Base-by-base conservation (phyloP, 2,329 filamentous ascomycete genomes). In the Cladosporium sp. region DNA sequence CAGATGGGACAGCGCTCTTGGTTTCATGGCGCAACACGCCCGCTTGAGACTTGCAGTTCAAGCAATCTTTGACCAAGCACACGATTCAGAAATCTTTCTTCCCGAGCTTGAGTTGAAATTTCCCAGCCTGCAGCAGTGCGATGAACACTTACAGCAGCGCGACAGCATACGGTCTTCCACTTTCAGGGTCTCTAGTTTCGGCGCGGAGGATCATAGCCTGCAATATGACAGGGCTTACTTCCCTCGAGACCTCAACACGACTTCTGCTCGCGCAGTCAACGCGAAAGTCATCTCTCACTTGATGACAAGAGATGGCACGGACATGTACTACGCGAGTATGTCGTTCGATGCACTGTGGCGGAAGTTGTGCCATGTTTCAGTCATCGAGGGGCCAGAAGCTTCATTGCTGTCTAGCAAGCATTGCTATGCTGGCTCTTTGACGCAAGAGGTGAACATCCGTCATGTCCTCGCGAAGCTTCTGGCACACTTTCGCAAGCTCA, bases 11-110 rank as follows among this genome's bases (percentile, higher is more conserved):
- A 2, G 66, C 0, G 7, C 74, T 0, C 69, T 86, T 0, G 75
- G 80, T 1, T 70, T 71, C 6, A 68, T 77, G 0, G 78, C 81
- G 3, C 82, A 85, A 65, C 75, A 82, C 65, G 79, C 81, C n/a
- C 55, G 66, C 4, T 76, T 80, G 47, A 67, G 69, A 2, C 28
- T 26, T 0, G 30, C 41, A 0, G 77, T 76, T 0, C 15, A 68
- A 6, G 47, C 59, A 0, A 72, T 80, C 2, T 67, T 79, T 6
- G 8, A 70, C 0, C 72, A 77, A 21, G 67, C 71, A 8, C 24
- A 51, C 14, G 49, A 49, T 8, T 51, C 65, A 3, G 14, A 28
- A 6, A 41, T 72, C 1, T 73, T 73, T 51, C 65, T 57, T 49
- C 69, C 68, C 10, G 68, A 65, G 8, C 36, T 34, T 28, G 5